Conservation (phyloP, 768 basidiomycete genomes). For the Coprinopsis strossmayeri region DNA sequence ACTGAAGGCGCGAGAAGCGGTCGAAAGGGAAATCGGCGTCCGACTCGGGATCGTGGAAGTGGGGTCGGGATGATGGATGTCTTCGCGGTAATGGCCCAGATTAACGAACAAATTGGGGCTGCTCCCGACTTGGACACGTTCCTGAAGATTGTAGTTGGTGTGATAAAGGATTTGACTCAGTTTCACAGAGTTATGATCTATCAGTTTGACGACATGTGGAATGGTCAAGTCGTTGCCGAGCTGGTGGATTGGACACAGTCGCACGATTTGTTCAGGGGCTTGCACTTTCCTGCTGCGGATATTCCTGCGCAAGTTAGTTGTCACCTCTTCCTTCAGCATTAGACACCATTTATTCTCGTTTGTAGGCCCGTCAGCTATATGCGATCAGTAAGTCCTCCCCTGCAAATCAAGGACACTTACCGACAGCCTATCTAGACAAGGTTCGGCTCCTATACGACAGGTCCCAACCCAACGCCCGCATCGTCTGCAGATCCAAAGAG, state of each 20-base stretch:
- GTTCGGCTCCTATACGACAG: slow-evolving; percentile 74
- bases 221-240: slow-evolving; percentile 74
- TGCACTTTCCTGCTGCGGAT: slow-evolving; percentile 67
- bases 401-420: background rate
- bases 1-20: background rate
- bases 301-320: slow-evolving; percentile 58
- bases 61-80: slow-evolving; percentile 70
- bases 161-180: slow-evolving; percentile 70
- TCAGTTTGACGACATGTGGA: slow-evolving; percentile 77
- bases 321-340: background rate
- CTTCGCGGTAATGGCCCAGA: slow-evolving; percentile 70
- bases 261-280: slow-evolving; percentile 63
- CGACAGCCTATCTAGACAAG: slow-evolving; percentile 41
- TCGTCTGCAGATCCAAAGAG: slow-evolving; percentile 53
- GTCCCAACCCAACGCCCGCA: slow-evolving; percentile 62
- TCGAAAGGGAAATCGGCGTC: slow-evolving; percentile 14
- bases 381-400: slow-evolving; percentile 42
- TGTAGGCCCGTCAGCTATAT: slow-evolving; percentile 62
- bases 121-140: slow-evolving; percentile 62
- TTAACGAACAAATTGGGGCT: slow-evolving; percentile 71
- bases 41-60: slow-evolving; percentile 13
- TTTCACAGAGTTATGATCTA: slow-evolving; percentile 80
- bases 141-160: slow-evolving; percentile 65
- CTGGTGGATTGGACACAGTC: slow-evolving; percentile 73
- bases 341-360: background rate